Conservation (phyloP, 2,329 filamentous ascomycete species). For the Aureobasidium sp. region DNA sequence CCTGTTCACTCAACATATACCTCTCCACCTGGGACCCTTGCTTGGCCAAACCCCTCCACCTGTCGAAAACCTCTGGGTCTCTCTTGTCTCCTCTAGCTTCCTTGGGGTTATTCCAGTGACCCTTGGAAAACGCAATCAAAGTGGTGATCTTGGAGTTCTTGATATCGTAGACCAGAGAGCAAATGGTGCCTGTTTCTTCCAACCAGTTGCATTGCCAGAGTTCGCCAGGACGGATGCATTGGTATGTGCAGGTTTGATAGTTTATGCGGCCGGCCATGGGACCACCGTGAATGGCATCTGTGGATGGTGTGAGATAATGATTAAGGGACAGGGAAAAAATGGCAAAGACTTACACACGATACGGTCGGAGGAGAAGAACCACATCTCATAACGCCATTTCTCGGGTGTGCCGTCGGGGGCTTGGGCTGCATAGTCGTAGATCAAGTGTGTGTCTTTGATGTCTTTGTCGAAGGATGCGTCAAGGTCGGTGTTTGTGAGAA, state of each 20-base stretch:
- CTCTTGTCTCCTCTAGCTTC: conserved; percentile 50
- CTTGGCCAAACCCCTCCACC: conserved; percentile 43
- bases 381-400: conserved; percentile 55
- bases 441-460: conserved; percentile 44
- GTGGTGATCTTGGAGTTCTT: conserved; percentile 41
- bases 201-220: conserved; percentile 55
- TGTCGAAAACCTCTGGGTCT: conserved; percentile 40
- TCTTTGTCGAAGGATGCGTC: conserved; percentile 39
- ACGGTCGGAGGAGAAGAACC: conserved; percentile 45
- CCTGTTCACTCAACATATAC: conserved; percentile 46
- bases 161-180: conserved; percentile 50
- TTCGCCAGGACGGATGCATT: conserved; percentile 50
- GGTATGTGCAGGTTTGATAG: conserved; percentile 47
- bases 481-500: conserved; percentile 22
- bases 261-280: conserved; percentile 50
- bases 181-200: conserved; percentile 51
- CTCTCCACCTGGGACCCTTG: conserved; percentile 44
- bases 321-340: no score
- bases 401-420: conserved; percentile 39
- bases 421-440: conserved; percentile 50
- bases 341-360: conserved; percentile 29
- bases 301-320: not conserved
- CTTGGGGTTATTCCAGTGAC: conserved; percentile 45
- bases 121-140: conserved; percentile 44
- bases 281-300: conserved; percentile 50